Evolutionary conservation across 2,329 filamentous ascomycete genomes (phyloP), one percentile per base, ranked within the genome.

Genomic region (Helotiales sp.): DNA sequence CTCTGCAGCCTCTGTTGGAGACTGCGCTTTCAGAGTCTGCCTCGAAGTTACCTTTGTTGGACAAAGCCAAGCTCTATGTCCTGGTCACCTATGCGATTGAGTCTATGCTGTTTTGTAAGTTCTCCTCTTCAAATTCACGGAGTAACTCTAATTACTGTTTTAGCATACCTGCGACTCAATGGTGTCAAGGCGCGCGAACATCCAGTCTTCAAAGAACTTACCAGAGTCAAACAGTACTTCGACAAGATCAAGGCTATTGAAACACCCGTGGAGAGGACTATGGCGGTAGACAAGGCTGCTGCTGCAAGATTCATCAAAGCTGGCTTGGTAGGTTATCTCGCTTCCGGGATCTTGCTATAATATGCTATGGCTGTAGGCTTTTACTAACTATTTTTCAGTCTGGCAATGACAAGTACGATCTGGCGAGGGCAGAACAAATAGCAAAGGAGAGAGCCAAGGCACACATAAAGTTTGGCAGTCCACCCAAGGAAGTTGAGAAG

Each of bases 11-110:
- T n/a, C 82, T 98, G 6, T 81, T 97, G 28, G 82, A 84, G 40
- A 84, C 85, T 59, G 79, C 86, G 1, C 81, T 97, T 50, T 83
- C 87, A 60, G 87, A 90, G 47, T 86, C 88, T 65, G 88, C 93
- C 5, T 89, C 88, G 64, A 93, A 93, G 77, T 84, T 98, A 30
- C 94, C 95, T 1, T 85, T 98, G n/a, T 85, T 99, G 68, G 95
- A 98, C 82, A 94, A 93, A 81, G 93, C 96, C 7, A 97, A 98
- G 81, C 88, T 97, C 67, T 93, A 96, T 77, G 90, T 96, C n/a
- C 84, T 97, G 22, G 85, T 90, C 61, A 91, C 93, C 20, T 99
- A 98, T 78, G 87, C 94, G 0, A 90, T 99, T 70, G 95, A 98
- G 76, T 96, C 94, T 0, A 82, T 97, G 10, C 82, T 99, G 7